These are phyloP conservation scores for Halophytophthora polymorphica DNA, from an alignment of 352 stramenopile genomes.

Conservation along the genomic window DNA sequence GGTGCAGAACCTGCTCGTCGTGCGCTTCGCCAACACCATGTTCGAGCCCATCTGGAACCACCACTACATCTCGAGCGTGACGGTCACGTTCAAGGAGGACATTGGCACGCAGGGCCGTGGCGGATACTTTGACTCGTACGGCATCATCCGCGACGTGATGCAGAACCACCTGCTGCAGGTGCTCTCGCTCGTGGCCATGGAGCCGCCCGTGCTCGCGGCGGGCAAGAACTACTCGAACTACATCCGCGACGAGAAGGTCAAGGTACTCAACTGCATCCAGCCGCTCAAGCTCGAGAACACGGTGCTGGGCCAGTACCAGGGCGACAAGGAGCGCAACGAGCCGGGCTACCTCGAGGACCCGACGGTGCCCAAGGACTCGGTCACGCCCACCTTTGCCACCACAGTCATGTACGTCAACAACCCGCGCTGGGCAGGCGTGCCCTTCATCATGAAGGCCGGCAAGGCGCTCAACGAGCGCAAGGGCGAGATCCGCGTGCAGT, in stretches of 20 bases:
- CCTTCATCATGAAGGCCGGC: conserved; percentile 98
- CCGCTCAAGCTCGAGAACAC: conserved; percentile 93
- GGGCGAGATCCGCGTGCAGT: conserved; percentile 96
- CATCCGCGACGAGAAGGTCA: conserved; percentile 98
- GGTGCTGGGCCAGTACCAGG: conserved; percentile 97
- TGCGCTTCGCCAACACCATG: conserved; percentile 97
- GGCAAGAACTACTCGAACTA: conserved; percentile 89
- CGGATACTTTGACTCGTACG: conserved; percentile 97
- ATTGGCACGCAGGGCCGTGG: conserved; percentile 95
- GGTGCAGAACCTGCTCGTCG: conserved; percentile 96
- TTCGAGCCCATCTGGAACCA: conserved; percentile 97
- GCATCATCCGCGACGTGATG: conserved; percentile 99
- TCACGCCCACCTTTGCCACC: conserved; percentile 91
- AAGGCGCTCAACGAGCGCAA: conserved; percentile 98
- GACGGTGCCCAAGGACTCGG: conserved; percentile 92
- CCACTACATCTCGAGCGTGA: conserved; percentile 94
- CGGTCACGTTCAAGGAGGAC: conserved; percentile 97
- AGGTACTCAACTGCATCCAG: conserved; percentile 95
- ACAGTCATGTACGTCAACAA: conserved; percentile 94
- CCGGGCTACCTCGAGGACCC: conserved; percentile 95
- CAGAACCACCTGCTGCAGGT: conserved; percentile 99
- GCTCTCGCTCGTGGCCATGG: conserved; percentile 96
- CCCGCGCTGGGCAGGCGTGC: conserved; percentile 94
- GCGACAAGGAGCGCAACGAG: conserved; percentile 70
- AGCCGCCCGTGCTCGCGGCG: conserved; percentile 82